Evolutionary conservation across 352 stramenopile genomes (phyloP), one percentile per base, ranked within the genome.

Genomic region (Pythium aristosporum): DNA sequence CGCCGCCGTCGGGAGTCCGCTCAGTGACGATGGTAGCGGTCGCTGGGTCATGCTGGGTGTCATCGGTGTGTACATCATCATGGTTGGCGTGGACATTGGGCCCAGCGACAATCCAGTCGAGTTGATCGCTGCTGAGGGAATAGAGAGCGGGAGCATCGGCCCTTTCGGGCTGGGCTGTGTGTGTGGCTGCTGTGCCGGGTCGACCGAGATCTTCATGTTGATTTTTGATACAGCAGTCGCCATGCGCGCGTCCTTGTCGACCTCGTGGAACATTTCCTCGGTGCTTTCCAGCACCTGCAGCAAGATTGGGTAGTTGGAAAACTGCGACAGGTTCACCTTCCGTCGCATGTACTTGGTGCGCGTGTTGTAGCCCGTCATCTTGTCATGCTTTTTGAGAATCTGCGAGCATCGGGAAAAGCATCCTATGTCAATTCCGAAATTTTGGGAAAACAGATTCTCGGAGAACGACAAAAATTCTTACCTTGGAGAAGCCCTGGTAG

Each of bases 351-450:
- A 93, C 79, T 89, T 93, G 66, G 82, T 88, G 9, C 84, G 74
- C 32, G 84, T 93, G 67, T 89, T 87, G 68, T 91, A 90, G n/a
- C 84, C 84, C 28, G 84, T 93, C 71, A 88, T 87, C 57, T 91
- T 91, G 73, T 93, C 84, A 58, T 93, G 84, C 57, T 93, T 93
- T 58, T 93, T 93, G 13, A 93, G 60, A 54, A 93, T 93, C 82
- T 74, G 49, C 51, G 32, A 59, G 15, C 51, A 34, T 60, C 1
- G 15, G 12, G 15, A 23, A 30, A 30, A 28, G 23, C n/a, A 60
- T 42, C 25, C 30, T 12, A 15, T 28, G 23, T 30, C 1, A 30
- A 34, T 54, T 39, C 47, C 23, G 12, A 54, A 54, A 54, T 21
- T 54, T 54, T 54, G 47, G 10, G 28, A 54, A 30, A 30, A 30